Base-by-base conservation (phyloP, 2,329 filamentous ascomycete species). In the Cytospora mali region DNA sequence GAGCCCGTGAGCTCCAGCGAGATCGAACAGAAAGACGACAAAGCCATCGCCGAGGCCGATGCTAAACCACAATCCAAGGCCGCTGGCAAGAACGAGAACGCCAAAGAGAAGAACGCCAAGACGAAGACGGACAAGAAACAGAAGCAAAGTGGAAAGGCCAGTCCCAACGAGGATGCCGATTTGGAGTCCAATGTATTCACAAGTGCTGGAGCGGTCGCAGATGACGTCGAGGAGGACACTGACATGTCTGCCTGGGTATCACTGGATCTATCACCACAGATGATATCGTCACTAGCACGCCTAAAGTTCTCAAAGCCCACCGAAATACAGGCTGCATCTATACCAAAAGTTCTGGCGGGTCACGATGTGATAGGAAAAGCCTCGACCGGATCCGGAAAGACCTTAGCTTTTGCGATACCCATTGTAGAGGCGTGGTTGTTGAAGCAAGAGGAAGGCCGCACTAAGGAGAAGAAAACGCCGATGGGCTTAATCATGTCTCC, bases 311-410 rank as follows among this genome's bases (percentile, higher is more conserved):
- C 83, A 5, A 88, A 86, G 63, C 95, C 95, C 0, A 97, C 93
- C 0, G 77, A 84, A 0, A 97, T 99, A 62, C 95, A 99, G 74
- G 77, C 81, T 23, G 82, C 86, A 35, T 82, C 91, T 1, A 96
- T 99, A 69, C 93, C 95, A 0, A 84, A 91, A 58, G 91, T 97
- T 52, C 74, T 94, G 23, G 85, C 86, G 6, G 94, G 94, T 0
- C 90, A 91, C 72, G 94, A 99, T 75, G 89, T 98, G 18, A 90
- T 99, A 67, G 95, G 95, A 49, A 99, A 99, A 77, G 95, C 95
- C 2, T 90, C 94, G 13, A 99, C 95, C 0, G 95, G 95, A 68
- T 98, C 95, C 16, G 95, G 95, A 69, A 99, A 99, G 77, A 99
- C 95, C 0, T 80, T 99, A 51, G 94, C 95, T 0, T 99, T 97